phyloP scores from a whole-genome alignment of 306 rosid species.

The Castanospermum australe region DNA sequence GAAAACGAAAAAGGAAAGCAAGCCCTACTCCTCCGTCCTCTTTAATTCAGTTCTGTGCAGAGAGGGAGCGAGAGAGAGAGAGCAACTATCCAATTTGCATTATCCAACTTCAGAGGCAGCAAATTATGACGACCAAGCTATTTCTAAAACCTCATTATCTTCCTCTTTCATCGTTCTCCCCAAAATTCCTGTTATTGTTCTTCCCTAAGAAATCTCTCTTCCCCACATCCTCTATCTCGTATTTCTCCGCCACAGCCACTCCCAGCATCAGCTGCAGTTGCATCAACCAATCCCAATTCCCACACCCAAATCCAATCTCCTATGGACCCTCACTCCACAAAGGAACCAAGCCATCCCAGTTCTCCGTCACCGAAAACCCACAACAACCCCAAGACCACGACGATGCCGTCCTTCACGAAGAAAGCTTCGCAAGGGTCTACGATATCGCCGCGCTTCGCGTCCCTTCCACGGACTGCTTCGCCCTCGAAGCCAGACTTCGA shows the following conservation, averaged over 20 bases:
- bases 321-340: slow-evolving; percentile 85
- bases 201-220: slow-evolving; percentile 8
- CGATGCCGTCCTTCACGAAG: slow-evolving; percentile 35
- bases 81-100: too few species aligned
- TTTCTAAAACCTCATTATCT: slow-evolving; percentile 38
- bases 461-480: slow-evolving; percentile 66
- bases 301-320: slow-evolving; percentile 13
- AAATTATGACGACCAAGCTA: slow-evolving; percentile 37
- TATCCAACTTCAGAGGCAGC: background rate
- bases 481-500: slow-evolving; percentile 75
- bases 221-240: slow-evolving; percentile 23
- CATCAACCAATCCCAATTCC: slow-evolving; percentile 4
- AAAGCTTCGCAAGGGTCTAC: slow-evolving; percentile 65
- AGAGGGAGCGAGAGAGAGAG: too few species aligned
- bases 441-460: slow-evolving; percentile 78
- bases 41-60: too few species aligned
- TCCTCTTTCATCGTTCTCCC: slow-evolving; percentile 26
- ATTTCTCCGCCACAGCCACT: slow-evolving; percentile 19
- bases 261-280: background rate
- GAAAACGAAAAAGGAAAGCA: too few species aligned
- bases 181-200: slow-evolving; percentile 25
- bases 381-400: background rate
- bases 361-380: background rate
- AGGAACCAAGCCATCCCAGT: slow-evolving; percentile 43
- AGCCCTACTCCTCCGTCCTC: too few species aligned